Percentiles rank a stretch among this genome's conserved stretches.
Evolutionary conservation across 2,329 filamentous ascomycete species (phyloP).

Genomic region (Falciphora oryzae): DNA sequence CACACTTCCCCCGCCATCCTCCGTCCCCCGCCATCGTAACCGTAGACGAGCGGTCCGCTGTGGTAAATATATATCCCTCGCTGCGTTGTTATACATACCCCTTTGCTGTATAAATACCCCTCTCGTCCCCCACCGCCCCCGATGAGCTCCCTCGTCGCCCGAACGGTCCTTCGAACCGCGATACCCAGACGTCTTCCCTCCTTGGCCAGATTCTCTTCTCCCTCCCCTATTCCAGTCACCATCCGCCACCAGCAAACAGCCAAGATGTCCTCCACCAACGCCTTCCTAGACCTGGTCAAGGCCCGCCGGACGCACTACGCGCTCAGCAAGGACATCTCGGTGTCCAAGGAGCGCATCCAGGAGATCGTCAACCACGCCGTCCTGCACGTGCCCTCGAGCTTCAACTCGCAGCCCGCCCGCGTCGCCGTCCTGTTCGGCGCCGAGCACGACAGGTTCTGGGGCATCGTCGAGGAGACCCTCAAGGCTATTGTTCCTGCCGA

Average conservation of each 20-base stretch:
- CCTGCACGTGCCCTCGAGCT: constrained; percentile 67
- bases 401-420: constrained; percentile 85
- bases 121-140: neutral
- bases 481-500: constrained; percentile 63
- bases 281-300: constrained; percentile 60
- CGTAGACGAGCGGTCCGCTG: neutral
- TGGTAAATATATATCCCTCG: neutral
- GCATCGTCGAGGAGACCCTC: constrained; percentile 59
- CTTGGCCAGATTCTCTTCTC: constrained; percentile 1
- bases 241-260: constrained; percentile 22
- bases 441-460: constrained; percentile 87
- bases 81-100: neutral
- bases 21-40: too few species aligned
- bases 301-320: constrained; percentile 64
- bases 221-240: neutral
- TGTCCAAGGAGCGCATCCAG: constrained; percentile 52
- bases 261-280: constrained; percentile 40
- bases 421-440: constrained; percentile 71
- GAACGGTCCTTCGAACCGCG: neutral
- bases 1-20: neutral
- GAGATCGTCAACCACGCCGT: constrained; percentile 61
- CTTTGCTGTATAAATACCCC: neutral
- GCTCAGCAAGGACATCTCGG: constrained; percentile 57
- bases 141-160: neutral
- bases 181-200: constrained; percentile 6